A percentile compares a stretch with the other conserved stretches of the same genome.
Evolutionary conservation across 169 alveolate genomes (phyloP).

Genomic region (Plasmodium cynomolgi): DNA sequence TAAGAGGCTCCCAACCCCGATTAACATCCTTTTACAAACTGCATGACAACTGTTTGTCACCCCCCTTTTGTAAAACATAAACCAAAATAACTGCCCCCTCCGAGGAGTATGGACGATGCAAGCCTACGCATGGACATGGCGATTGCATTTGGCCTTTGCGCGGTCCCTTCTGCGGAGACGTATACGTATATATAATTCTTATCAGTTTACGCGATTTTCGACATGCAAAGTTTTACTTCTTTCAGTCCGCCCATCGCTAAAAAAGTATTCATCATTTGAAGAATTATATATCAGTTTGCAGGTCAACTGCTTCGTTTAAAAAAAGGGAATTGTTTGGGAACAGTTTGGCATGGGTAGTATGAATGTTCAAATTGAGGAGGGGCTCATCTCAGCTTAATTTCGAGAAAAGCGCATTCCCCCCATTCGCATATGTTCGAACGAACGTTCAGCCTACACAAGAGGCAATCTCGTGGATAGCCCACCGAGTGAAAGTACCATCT

Average conservation of each 20-base stretch:
- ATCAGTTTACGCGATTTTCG: constrained; percentile 76
- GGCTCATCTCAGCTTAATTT: too few relatives aligned
- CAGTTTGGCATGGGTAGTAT: background rate
- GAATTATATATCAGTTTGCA: constrained; percentile 32
- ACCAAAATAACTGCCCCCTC: background rate
- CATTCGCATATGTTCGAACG: background rate
- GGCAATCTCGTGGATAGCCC: background rate
- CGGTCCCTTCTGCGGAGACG: background rate
- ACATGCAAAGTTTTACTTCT: constrained; percentile 49
- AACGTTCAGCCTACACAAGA: background rate
- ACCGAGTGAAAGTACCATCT: background rate
- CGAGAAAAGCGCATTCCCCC: background rate
- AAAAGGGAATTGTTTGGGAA: constrained; percentile 1
- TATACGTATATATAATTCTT: constrained; percentile 30
- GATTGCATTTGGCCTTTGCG: background rate
- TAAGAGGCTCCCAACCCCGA: background rate
- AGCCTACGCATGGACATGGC: background rate
- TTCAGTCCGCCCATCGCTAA: constrained; percentile 78
- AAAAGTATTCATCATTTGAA: constrained; percentile 69
- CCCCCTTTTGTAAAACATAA: background rate
- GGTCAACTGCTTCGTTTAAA: background rate
- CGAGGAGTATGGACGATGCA: background rate
- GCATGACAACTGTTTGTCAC: background rate
- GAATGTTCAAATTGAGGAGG: too few relatives aligned
- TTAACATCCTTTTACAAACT: background rate